A percentile compares a stretch with the other conserved stretches of the same genome.
These are phyloP conservation scores for Arctostaphylos glauca DNA, from an alignment of 148 eudicot species.

Conservation along the genomic window DNA sequence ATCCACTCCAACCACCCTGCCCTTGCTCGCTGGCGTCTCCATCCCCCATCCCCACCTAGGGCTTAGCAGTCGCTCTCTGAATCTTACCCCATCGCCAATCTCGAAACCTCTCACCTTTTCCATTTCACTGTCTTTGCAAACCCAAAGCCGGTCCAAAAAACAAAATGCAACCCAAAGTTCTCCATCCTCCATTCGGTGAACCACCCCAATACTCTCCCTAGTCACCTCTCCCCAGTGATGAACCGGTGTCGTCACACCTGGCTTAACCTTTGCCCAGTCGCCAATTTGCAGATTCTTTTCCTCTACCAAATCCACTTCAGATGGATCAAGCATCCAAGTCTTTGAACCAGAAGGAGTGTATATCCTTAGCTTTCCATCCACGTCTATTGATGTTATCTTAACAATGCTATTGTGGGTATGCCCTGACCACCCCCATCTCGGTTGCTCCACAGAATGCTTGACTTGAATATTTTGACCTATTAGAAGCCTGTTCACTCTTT, in stretches of 20 bases:
- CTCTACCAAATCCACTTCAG: conserved; percentile 73
- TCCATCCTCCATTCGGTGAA: conserved; percentile 80
- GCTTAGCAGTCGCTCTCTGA: conserved; percentile 58
- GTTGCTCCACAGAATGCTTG: conserved; percentile 58
- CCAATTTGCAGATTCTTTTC: conserved; percentile 55
- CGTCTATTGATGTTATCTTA: conserved; percentile 67
- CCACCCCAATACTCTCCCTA: conserved; percentile 76
- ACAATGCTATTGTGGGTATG: conserved; percentile 73
- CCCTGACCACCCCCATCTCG: conserved; percentile 97
- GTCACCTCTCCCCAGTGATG: conserved; percentile 92
- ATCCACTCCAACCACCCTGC: conserved; percentile 82
- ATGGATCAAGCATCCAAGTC: conserved; percentile 86
- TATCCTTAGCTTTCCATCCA: conserved; percentile 82
- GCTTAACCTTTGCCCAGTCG: conserved; percentile 78
- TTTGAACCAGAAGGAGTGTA: conserved; percentile 78
- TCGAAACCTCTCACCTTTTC: conserved; percentile 59
- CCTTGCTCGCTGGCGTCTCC: conserved; percentile 91
- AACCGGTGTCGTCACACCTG: conserved; percentile 49
- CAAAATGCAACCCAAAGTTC: conserved; percentile 87
- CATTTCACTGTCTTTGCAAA: conserved; percentile 73
- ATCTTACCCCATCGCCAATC: conserved; percentile 75
- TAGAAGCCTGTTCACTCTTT: conserved; percentile 44
- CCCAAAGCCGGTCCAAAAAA: conserved; percentile 81
- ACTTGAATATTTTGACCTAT: conserved; percentile 71
- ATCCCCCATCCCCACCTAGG: conserved; percentile 98